Evolutionary conservation across 306 rosid genomes (phyloP).

Genomic region (Astragalus membranaceus): DNA sequence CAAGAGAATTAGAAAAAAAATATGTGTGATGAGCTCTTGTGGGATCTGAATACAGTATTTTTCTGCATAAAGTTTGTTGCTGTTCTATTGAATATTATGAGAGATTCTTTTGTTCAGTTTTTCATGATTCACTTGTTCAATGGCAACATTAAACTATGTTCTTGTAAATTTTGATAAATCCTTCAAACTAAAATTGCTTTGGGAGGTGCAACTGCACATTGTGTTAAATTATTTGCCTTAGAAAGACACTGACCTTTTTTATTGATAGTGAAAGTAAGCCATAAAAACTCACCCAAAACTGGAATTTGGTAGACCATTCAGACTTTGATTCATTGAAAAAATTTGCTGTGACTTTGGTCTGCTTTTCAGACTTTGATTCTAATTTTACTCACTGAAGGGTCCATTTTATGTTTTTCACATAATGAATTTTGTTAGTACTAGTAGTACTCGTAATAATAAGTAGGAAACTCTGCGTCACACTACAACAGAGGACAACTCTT

Average conservation of each 20-base stretch:
- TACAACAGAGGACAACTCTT: not conserved
- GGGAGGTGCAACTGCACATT: not conserved
- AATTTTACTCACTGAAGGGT: not conserved
- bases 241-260: not conserved
- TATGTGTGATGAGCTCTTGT: slow-evolving; percentile 7
- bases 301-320: not conserved
- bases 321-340: not conserved
- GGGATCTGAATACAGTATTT: slow-evolving; percentile 21
- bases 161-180: not conserved
- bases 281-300: not conserved
- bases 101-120: slow-evolving; percentile 15
- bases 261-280: not conserved
- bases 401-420: not conserved
- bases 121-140: not conserved
- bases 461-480: not conserved
- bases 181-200: not conserved
- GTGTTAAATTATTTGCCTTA: too few species aligned
- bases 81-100: slow-evolving; percentile 11
- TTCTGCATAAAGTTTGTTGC: slow-evolving; percentile 18
- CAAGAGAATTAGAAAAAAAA: not conserved
- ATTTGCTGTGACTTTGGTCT: not conserved
- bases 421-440: not conserved
- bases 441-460: too few species aligned
- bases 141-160: not conserved
- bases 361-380: not conserved